Conservation (phyloP, 1,284 basidiomycete species). For the Neonothopanus nambi region DNA sequence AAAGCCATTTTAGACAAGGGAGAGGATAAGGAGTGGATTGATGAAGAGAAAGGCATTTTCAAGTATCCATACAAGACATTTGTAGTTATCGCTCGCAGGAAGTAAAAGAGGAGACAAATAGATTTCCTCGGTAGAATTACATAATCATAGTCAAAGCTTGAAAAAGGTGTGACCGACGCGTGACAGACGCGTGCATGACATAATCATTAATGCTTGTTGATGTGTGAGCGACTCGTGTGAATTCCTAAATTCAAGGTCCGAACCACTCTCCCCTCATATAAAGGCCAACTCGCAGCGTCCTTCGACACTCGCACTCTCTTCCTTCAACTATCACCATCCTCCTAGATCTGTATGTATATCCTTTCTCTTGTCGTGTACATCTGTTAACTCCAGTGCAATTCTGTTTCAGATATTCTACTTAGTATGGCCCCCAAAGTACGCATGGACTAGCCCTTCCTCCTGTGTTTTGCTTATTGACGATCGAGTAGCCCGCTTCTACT, state of each 20-base stretch:
- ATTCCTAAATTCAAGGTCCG: not conserved
- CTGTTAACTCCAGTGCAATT: not conserved
- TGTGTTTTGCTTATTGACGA: not conserved
- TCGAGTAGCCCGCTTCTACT: conserved; percentile 58
- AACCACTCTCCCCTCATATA: not conserved
- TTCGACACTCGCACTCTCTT: not conserved
- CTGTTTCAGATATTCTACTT: not conserved
- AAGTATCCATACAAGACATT: conserved; percentile 49
- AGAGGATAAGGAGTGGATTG: conserved; percentile 44
- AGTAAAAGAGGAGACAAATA: conserved; percentile 21
- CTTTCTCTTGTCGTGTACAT: too few species aligned
- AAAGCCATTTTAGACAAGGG: conserved; percentile 46
- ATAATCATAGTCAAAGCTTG: too few species aligned
- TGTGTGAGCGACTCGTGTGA: not conserved
- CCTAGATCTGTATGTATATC: too few species aligned
- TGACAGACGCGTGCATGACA: too few species aligned
- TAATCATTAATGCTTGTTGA: too few species aligned
- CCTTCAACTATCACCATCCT: not conserved
- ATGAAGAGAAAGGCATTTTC: conserved; percentile 43
- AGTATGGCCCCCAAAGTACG: conserved; percentile 17
- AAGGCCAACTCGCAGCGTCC: not conserved
- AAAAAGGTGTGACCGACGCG: too few species aligned
- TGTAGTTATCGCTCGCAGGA: conserved; percentile 40
- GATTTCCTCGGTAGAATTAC: too few species aligned
- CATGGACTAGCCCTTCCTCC: not conserved